Evolutionary conservation across 768 basidiomycete species (phyloP).

Genomic region (Pisolithus albus): DNA sequence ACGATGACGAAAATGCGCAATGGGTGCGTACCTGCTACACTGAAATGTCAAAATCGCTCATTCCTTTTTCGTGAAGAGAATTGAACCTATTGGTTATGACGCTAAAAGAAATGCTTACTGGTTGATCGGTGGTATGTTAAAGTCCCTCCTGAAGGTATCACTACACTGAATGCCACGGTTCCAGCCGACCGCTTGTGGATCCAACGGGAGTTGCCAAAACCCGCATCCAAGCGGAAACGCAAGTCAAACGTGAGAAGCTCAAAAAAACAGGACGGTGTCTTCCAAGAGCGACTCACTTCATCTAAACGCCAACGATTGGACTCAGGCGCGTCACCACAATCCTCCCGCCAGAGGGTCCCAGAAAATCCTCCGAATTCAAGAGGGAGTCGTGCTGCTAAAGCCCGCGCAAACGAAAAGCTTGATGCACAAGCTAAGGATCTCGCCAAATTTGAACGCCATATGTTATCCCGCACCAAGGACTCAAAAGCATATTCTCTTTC

Average conservation of each 20-base stretch:
- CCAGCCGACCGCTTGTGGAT: slow-evolving; percentile 81
- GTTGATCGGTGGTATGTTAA: slow-evolving; percentile 66
- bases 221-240: slow-evolving; percentile 37
- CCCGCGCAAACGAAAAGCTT: slow-evolving; percentile 62
- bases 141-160: background rate
- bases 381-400: slow-evolving; percentile 59
- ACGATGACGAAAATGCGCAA: slow-evolving; percentile 66
- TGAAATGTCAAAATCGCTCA: background rate
- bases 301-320: slow-evolving; percentile 24
- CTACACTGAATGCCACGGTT: slow-evolving; percentile 1
- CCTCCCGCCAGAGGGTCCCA: slow-evolving; percentile 12
- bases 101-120: slow-evolving; percentile 74
- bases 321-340: slow-evolving; percentile 4
- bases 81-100: slow-evolving; percentile 83
- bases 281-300: slow-evolving; percentile 9
- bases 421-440: slow-evolving; percentile 65
- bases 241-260: slow-evolving; percentile 27
- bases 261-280: slow-evolving; percentile 15
- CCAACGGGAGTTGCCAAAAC: slow-evolving; percentile 60
- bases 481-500: slow-evolving; percentile 8
- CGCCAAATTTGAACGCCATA: slow-evolving; percentile 52
- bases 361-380: slow-evolving; percentile 26
- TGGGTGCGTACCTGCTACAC: slow-evolving; percentile 51
- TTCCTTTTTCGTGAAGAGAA: slow-evolving; percentile 44
- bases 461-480: slow-evolving; percentile 10